Conservation (phyloP, 2,329 filamentous ascomycete genomes). For the Thermothelomyces thermophilus region DNA sequence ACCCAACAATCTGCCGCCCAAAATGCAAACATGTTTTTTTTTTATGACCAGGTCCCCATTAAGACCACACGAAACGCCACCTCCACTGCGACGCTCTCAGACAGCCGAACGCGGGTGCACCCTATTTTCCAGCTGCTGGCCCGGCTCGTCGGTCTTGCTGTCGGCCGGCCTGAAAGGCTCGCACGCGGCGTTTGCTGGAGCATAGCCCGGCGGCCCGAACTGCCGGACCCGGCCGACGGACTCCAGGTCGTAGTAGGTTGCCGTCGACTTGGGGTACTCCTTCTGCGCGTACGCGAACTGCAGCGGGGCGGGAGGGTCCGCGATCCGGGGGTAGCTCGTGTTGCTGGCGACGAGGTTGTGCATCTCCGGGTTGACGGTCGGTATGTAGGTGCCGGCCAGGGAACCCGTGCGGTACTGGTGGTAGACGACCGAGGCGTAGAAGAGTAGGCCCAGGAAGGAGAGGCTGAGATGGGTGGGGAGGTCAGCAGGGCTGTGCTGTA, state of each 20-base stretch:
- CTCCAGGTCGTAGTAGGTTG: too few species aligned
- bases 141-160: not conserved
- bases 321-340: constrained; percentile 11
- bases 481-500: too few species aligned
- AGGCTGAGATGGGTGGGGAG: constrained; percentile 19
- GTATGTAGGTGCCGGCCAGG: constrained; percentile 19
- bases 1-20: too few species aligned
- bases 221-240: too few species aligned
- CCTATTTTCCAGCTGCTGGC: not conserved
- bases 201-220: too few species aligned
- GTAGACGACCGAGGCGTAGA: constrained; percentile 30
- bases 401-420: constrained; percentile 25
- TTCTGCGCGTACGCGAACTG: constrained; percentile 3
- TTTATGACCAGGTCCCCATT: not conserved
- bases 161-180: not conserved
- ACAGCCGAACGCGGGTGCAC: not conserved
- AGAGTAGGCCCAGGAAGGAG: constrained; percentile 30
- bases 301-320: not conserved
- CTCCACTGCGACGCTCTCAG: not conserved
- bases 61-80: not conserved
- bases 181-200: too few species aligned
- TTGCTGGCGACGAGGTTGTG: constrained; percentile 13
- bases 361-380: constrained; percentile 16
- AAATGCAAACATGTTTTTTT: not conserved
- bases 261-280: too few species aligned